These are phyloP conservation scores for Eucalyptus regnans DNA, from an alignment of 345 rosid genomes.

Conservation along the genomic window DNA sequence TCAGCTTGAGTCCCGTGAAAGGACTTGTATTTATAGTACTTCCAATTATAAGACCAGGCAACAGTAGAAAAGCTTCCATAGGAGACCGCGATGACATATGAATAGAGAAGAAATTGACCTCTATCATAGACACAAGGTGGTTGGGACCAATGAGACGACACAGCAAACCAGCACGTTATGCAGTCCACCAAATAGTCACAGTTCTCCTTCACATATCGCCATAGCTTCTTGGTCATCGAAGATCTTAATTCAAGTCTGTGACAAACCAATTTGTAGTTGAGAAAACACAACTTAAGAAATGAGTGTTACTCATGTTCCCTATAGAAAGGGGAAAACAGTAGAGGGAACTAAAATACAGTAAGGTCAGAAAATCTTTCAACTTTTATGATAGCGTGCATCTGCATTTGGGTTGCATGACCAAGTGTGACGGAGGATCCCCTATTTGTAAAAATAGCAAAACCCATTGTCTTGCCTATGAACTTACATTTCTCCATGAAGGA, in stretches of 20 bases:
- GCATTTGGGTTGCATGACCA: background rate
- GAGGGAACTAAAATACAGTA: background rate
- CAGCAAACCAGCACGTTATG: background rate
- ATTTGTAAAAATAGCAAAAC: background rate
- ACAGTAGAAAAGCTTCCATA: background rate
- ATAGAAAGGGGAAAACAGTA: background rate
- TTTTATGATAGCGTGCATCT: background rate
- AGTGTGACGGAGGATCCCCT: background rate
- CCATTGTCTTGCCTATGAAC: background rate
- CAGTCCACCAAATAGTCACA: background rate
- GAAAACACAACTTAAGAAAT: background rate
- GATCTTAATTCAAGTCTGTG: background rate
- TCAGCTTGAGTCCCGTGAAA: background rate
- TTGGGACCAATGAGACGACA: background rate
- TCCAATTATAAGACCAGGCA: background rate
- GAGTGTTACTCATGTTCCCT: background rate
- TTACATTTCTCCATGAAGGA: background rate
- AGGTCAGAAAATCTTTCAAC: background rate
- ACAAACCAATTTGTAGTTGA: background rate
- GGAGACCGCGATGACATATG: background rate
- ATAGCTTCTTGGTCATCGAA: background rate
- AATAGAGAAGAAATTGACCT: background rate
- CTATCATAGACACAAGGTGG: background rate
- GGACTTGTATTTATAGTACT: background rate
- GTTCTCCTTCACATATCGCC: background rate